Base-by-base conservation (phyloP, 1,139 yeast species). In the Suhomyces wounanorum region DNA sequence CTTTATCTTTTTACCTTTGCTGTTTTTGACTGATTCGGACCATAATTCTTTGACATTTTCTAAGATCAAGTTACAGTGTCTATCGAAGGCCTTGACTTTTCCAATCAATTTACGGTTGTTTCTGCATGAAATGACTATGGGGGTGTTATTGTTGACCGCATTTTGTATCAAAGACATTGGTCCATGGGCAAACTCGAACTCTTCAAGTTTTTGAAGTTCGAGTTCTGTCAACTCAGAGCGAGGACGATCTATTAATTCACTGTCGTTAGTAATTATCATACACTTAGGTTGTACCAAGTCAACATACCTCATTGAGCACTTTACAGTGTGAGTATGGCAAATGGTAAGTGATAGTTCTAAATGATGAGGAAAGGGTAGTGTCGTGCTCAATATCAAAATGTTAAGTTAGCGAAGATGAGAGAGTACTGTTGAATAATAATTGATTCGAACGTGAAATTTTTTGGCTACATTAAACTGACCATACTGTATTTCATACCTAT, bases 31-130 rank as follows among this genome's bases (percentile, higher is more conserved):
- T 1, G 76, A 75, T 60, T 90, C 96, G 0, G 89, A 83, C 96
- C 96, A 90, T 61, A 90, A 73, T 65, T 94, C 99, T 65, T 89
- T 90, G 40, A 94, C 98, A 61, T 91, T 90, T 62, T 90, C 97
- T 58, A 94, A 73, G 8, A 94, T 86, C 87, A 94, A 83, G 67
- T 94, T 94, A 55, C 97, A 87, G 68, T 94, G 99, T 63, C 97
- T 84, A 66, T 94, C 99, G 66, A 91, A 95, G 0, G 98, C 98
- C 64, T 89, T 88, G 46, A 94, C 95, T 58, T 89, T 83, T 1
- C 94, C 97, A 28, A 94, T 80, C 43, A 94, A 77, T 68, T 94
- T 94, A 64, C 91, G 97, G 68, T 92, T 92, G 67, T 94, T 94
- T 62, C 99, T 81, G 56, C 96, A 83, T 26, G 97, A 89, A 59